Evolutionary conservation across 202 grass and related monocot genomes (phyloP).

Genomic region (Schoenoplectus triqueter): DNA sequence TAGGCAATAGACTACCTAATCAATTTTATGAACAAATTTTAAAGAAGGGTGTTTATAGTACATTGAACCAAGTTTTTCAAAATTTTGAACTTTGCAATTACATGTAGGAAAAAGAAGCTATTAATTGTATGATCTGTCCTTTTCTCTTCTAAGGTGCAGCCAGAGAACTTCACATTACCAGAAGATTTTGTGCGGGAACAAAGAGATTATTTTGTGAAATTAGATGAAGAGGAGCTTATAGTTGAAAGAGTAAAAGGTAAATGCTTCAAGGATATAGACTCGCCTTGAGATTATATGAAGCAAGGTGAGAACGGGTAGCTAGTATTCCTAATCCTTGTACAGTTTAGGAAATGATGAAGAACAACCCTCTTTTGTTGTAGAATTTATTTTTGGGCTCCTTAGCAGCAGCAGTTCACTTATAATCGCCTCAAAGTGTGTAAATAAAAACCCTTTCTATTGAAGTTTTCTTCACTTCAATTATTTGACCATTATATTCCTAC

Average conservation of each 20-base stretch:
- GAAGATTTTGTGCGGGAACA: conserved; percentile 36
- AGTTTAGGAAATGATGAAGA: not conserved
- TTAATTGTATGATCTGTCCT: not conserved
- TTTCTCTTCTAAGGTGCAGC: not conserved
- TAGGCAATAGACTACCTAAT: not conserved
- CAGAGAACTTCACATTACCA: conserved; percentile 14
- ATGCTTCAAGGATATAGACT: not conserved
- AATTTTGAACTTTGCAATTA: not conserved
- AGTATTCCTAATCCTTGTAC: conserved; percentile 13
- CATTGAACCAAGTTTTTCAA: not conserved
- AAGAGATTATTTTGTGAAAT: conserved; percentile 32
- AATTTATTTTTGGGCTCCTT: not conserved
- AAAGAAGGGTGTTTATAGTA: not conserved
- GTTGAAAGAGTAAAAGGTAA: conserved; percentile 13
- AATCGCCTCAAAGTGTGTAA: conserved; percentile 11
- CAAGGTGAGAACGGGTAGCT: not conserved
- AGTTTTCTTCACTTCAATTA: not conserved
- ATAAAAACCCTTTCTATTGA: conserved; percentile 13
- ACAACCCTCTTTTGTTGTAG: not conserved
- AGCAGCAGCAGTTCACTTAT: not conserved
- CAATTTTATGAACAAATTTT: not conserved
- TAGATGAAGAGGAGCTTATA: conserved; percentile 41
- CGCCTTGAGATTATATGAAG: not conserved
- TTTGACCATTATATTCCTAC: not conserved
- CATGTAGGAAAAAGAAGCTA: too few species aligned